Conservation (phyloP, 768 basidiomycete genomes). For the Russula griseocarnosa region DNA sequence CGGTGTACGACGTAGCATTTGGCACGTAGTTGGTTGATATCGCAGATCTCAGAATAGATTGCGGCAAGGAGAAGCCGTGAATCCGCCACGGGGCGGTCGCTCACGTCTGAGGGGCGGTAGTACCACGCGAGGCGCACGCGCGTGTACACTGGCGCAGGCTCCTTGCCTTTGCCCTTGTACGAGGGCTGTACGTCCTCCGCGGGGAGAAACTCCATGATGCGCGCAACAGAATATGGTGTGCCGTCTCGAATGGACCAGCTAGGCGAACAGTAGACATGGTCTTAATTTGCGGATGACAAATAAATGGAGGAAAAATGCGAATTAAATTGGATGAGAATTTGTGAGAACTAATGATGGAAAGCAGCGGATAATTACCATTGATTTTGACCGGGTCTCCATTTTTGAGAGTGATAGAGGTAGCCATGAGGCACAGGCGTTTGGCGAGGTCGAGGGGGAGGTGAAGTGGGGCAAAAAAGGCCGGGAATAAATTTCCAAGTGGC, state of each 20-base stretch:
- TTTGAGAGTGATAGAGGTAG: conserved; percentile 59
- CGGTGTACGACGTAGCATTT: conserved; percentile 93
- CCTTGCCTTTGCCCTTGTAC: conserved; percentile 57
- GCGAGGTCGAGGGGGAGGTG: conserved; percentile 27
- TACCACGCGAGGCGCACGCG: conserved; percentile 93
- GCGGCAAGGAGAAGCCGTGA: conserved; percentile 89
- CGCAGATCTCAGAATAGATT: conserved; percentile 95
- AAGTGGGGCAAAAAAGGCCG: conserved; percentile 10
- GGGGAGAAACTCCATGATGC: conserved; percentile 95
- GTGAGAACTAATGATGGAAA: conserved; percentile 25
- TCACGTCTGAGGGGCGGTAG: conserved; percentile 95
- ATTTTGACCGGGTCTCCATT: conserved; percentile 81
- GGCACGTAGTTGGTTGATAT: conserved; percentile 87
- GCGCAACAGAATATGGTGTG: conserved; percentile 91
- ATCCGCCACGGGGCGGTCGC: conserved; percentile 86
- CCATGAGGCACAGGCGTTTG: conserved; percentile 38
- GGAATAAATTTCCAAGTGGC: conserved; percentile 15
- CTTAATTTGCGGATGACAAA: conserved; percentile 41
- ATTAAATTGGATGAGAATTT: conserved; percentile 33
- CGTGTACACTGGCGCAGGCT: conserved; percentile 59
- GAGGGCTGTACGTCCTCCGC: conserved; percentile 55
- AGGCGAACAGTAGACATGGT: conserved; percentile 96
- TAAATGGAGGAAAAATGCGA: conserved; percentile 5
- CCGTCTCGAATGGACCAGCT: conserved; percentile 90
- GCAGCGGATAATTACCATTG: conserved; percentile 58